Evolutionary conservation across 2,329 filamentous ascomycete species (phyloP).

Genomic region (Aspergillus sp.): DNA sequence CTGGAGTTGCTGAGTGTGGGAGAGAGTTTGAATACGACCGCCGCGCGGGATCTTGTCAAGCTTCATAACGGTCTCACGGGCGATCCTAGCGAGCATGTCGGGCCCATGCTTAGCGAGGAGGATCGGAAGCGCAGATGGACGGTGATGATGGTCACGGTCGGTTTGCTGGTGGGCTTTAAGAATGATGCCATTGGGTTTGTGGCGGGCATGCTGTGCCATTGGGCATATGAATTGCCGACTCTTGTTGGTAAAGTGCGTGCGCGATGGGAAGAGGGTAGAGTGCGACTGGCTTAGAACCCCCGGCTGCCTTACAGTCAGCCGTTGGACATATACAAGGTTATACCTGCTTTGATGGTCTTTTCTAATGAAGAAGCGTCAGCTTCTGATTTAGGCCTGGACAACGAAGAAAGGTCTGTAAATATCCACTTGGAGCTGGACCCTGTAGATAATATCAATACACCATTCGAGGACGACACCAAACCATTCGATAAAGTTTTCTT

Average conservation of each 20-base stretch:
- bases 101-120: slow-evolving; percentile 54
- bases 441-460: no score
- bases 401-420: no score
- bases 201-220: slow-evolving; percentile 77
- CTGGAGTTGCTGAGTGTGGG: slow-evolving; percentile 84
- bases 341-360: no score
- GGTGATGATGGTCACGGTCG: slow-evolving; percentile 86
- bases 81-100: slow-evolving; percentile 24
- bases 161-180: slow-evolving; percentile 76
- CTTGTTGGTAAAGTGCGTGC: slow-evolving; percentile 22
- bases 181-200: slow-evolving; percentile 88
- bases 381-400: no score
- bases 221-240: slow-evolving; percentile 54
- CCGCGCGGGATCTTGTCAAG: slow-evolving; percentile 57
- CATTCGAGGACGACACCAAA: no score
- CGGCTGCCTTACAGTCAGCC: no score
- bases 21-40: slow-evolving; percentile 74
- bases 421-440: no score
- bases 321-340: no score
- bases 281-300: slow-evolving; percentile 17
- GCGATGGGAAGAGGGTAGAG: slow-evolving; percentile 30
- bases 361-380: no score
- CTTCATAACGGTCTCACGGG: slow-evolving; percentile 20
- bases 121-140: slow-evolving; percentile 76
- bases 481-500: no score